phyloP scores from a whole-genome alignment of 2,329 filamentous ascomycete species.

The Diaporthe ilicicola region DNA sequence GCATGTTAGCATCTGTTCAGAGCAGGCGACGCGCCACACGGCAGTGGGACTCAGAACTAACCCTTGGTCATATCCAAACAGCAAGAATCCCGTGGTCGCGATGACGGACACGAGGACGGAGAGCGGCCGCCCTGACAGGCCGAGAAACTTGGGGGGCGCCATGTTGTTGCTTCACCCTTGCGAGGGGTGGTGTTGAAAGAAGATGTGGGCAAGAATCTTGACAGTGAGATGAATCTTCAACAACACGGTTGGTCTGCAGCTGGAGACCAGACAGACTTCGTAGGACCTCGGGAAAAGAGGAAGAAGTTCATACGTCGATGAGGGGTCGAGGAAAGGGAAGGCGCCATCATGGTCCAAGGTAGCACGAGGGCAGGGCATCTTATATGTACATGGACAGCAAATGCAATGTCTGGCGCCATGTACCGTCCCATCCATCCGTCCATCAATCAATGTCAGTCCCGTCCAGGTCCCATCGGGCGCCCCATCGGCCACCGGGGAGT shows the following conservation, averaged over 20 bases:
- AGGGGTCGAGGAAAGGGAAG: constrained; percentile 1
- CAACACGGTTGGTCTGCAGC: background rate
- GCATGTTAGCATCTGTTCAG: constrained; percentile 29
- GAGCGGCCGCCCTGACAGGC: constrained; percentile 65
- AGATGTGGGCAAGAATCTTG: background rate
- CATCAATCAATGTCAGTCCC: background rate
- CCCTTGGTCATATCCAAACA: constrained; percentile 67
- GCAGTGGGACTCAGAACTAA: constrained; percentile 38
- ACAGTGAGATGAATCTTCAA: background rate
- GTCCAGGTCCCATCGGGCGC: background rate
- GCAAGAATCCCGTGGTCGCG: constrained; percentile 69
- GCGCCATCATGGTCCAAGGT: background rate
- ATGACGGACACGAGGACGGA: constrained; percentile 67
- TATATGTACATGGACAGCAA: constrained; percentile 6
- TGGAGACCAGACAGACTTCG: background rate
- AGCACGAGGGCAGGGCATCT: constrained; percentile 5
- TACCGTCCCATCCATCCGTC: background rate
- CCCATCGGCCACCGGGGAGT: background rate
- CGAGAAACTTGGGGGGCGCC: constrained; percentile 64
- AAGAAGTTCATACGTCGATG: constrained; percentile 6
- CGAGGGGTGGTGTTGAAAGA: background rate
- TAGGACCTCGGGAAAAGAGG: background rate
- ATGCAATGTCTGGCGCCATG: constrained; percentile 7
- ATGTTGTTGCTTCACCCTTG: constrained; percentile 43
- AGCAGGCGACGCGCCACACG: constrained; percentile 4